Evolutionary conservation across 805 yeast genomes (phyloP), one percentile per base, ranked within the genome.

Genomic region (Monosporozyma servazzii): DNA sequence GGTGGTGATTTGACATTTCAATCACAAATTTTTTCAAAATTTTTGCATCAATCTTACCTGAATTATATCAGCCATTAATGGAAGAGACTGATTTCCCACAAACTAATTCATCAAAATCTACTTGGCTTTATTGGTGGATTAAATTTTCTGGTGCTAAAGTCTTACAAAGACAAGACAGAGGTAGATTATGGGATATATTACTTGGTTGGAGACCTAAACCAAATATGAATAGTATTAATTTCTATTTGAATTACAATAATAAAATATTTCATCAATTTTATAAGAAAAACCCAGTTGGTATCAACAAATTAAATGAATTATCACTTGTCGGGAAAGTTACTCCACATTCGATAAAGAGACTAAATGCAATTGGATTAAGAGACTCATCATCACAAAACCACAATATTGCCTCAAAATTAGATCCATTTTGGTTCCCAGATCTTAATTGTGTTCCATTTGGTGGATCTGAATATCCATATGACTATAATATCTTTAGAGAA

Each of bases 111-210:
- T 73, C 76, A 43, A 74, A 79, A 53, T 88, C 85, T 55, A 93
- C 87, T 58, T 90, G 97, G 97, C 72, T 89, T 25, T 76, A 88
- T 40, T 90, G 96, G 96, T 90, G 97, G 97, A 73, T 90, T 56
- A 88, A 88, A 63, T 90, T 86, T 76, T 79, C 87, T 62, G 96
- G 96, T 20, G 79, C 93, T 13, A 86, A 86, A 67, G 88, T 84
- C 6, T 81, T 95, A 78, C 83, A 89, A 44, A 77, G 85, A 54
- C 75, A 75, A 53, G 96, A 88, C 66, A 70, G 96, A 49, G 96
- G 93, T 11, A 75, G 96, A 54, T 74, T 88, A 6, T 90, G 98
- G 98, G 98, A 90, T 69, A 70, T 81, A 56, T 67, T 89, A 45
- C 67, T 90, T 25, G 96, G 96, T 1, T 88, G 90, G 81, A 75